These are phyloP conservation scores for Pelargonium fulgidum DNA, from an alignment of 441 rosid species.

Conservation along the genomic window DNA sequence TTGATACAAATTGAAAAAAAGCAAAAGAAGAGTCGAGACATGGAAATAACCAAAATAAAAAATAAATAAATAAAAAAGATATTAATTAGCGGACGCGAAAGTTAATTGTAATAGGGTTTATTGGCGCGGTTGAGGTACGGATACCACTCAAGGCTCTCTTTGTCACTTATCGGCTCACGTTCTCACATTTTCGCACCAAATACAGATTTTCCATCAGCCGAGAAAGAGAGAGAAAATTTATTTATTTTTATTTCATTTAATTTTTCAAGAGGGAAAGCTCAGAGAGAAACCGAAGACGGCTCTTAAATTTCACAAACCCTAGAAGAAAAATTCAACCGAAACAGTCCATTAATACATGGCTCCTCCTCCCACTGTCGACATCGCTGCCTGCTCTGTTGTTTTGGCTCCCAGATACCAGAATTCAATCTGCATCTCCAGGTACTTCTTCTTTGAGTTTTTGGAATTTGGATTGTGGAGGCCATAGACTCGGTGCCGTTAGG, in stretches of 20 bases:
- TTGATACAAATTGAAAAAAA: constrained; percentile 5
- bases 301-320: not conserved
- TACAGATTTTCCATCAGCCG: constrained; percentile 19
- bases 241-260: not conserved
- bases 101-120: constrained; percentile 46
- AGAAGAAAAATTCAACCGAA: not conserved
- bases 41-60: not conserved
- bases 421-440: not conserved
- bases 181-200: constrained; percentile 15
- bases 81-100: constrained; percentile 47
- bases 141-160: constrained; percentile 32
- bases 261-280: constrained; percentile 12
- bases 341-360: too few relatives aligned
- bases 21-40: not conserved
- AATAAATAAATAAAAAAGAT: not conserved
- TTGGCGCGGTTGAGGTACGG: constrained; percentile 51
- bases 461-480: constrained; percentile 9
- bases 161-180: constrained; percentile 47
- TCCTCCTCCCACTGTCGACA: not conserved
- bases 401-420: not conserved
- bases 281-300: not conserved
- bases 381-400: not conserved
- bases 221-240: constrained; percentile 9
- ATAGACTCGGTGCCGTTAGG: constrained; percentile 18
- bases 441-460: not conserved